These are phyloP conservation scores for Cercospora brassicicola DNA, from an alignment of 2,329 filamentous ascomycete genomes.

Conservation along the genomic window DNA sequence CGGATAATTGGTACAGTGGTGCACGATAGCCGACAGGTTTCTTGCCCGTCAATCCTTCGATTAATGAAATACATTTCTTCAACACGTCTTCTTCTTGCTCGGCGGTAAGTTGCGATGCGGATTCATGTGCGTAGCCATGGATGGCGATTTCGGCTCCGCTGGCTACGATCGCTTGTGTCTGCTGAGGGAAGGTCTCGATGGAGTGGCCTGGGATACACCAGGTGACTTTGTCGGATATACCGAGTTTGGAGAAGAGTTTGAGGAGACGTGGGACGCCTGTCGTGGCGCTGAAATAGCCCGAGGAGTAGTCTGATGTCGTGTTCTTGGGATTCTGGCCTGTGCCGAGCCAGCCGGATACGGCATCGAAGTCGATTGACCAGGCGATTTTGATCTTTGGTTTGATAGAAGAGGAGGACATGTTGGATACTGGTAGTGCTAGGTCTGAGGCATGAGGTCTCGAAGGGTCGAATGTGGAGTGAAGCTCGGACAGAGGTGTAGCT, in stretches of 20 bases:
- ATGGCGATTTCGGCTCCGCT: slow-evolving; percentile 57
- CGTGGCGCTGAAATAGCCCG: slow-evolving; percentile 57
- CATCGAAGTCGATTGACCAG: slow-evolving; percentile 56
- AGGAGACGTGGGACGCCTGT: slow-evolving; percentile 60
- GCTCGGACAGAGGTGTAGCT: neutral
- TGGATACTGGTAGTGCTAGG: neutral
- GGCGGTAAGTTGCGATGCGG: slow-evolving; percentile 48
- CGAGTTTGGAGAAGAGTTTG: slow-evolving; percentile 54
- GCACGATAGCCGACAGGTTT: slow-evolving; percentile 53
- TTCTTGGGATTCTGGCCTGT: slow-evolving; percentile 57
- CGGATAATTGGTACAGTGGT: slow-evolving; percentile 53
- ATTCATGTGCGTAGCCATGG: slow-evolving; percentile 54
- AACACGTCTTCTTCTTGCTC: slow-evolving; percentile 54
- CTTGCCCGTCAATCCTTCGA: slow-evolving; percentile 47
- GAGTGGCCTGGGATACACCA: slow-evolving; percentile 64
- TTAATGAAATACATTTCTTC: slow-evolving; percentile 50
- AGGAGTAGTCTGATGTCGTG: slow-evolving; percentile 56
- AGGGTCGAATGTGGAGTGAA: neutral
- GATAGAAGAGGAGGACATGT: neutral
- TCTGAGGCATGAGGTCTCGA: no score
- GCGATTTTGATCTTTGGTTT: slow-evolving; percentile 43
- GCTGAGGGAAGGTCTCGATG: slow-evolving; percentile 57
- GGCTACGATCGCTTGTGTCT: slow-evolving; percentile 53
- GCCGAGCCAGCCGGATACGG: slow-evolving; percentile 61
- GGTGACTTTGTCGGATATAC: slow-evolving; percentile 55